A percentile compares a stretch with the other conserved stretches of the same genome.
These are phyloP conservation scores for Calycina marina DNA, from an alignment of 2,329 filamentous ascomycete genomes.

Conservation along the genomic window DNA sequence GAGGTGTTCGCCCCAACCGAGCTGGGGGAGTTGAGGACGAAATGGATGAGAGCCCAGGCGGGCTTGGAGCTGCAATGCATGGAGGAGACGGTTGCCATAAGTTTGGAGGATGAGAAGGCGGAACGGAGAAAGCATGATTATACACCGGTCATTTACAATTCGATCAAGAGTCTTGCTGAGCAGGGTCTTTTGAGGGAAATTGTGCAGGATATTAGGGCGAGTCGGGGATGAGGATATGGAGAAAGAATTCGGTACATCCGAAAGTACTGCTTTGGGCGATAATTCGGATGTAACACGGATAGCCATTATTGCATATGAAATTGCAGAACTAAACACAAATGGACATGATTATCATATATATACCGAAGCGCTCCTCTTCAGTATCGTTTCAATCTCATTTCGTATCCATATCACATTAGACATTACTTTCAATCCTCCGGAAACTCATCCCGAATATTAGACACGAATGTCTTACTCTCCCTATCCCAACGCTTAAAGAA, in stretches of 20 bases:
- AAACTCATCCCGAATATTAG: slow-evolving; percentile 70
- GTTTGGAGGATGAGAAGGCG: slow-evolving; percentile 36
- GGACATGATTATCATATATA: no score
- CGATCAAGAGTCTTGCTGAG: slow-evolving; percentile 54
- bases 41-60: slow-evolving; percentile 28
- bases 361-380: no score
- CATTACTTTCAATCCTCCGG: slow-evolving; percentile 59
- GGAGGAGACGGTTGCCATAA: slow-evolving; percentile 31
- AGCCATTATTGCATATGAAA: no score
- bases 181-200: slow-evolving; percentile 42
- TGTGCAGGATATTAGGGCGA: slow-evolving; percentile 8
- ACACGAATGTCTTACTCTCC: slow-evolving; percentile 55
- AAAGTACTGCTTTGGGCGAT: no score
- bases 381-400: no score
- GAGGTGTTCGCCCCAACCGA: slow-evolving; percentile 10
- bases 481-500: slow-evolving; percentile 80
- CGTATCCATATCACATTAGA: no score
- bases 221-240: background rate
- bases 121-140: slow-evolving; percentile 50
- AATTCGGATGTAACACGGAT: no score
- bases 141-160: slow-evolving; percentile 50
- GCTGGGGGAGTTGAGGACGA: slow-evolving; percentile 25
- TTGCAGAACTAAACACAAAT: no score
- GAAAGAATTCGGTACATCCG: no score
- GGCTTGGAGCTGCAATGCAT: slow-evolving; percentile 31